These are phyloP conservation scores for Pistacia integerrima DNA, from an alignment of 345 rosid species.

Conservation along the genomic window DNA sequence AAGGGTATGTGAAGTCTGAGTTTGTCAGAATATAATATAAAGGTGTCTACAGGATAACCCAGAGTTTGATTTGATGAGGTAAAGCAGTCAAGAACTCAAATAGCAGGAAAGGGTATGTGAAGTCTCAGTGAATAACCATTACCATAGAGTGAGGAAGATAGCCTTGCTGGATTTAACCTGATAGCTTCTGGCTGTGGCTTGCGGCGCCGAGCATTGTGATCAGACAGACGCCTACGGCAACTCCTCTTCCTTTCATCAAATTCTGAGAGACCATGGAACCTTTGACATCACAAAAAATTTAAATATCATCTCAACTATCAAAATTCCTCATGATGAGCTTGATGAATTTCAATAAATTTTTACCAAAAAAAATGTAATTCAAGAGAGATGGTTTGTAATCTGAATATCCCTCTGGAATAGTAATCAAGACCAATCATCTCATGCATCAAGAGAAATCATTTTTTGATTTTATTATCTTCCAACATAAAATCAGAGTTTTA, in stretches of 20 bases:
- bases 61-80: background rate
- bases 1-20: background rate
- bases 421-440: constrained; percentile 10
- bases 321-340: background rate
- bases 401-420: background rate
- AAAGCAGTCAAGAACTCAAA: background rate
- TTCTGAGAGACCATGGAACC: constrained; percentile 87
- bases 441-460: constrained; percentile 2
- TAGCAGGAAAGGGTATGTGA: background rate
- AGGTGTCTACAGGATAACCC: background rate
- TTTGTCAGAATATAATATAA: background rate
- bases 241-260: constrained; percentile 95
- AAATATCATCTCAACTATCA: constrained; percentile 9
- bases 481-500: constrained; percentile 19
- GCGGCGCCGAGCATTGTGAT: constrained; percentile 98
- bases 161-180: constrained; percentile 49
- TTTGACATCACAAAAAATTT: constrained; percentile 29
- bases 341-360: background rate
- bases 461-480: no score
- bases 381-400: background rate
- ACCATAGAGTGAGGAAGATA: constrained; percentile 55
- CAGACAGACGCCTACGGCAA: constrained; percentile 86
- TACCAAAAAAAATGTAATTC: background rate
- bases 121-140: constrained; percentile 23
- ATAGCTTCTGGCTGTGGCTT: constrained; percentile 71